Base-by-base conservation (phyloP, 306 rosid species). In the Lathyrus aphaca region DNA sequence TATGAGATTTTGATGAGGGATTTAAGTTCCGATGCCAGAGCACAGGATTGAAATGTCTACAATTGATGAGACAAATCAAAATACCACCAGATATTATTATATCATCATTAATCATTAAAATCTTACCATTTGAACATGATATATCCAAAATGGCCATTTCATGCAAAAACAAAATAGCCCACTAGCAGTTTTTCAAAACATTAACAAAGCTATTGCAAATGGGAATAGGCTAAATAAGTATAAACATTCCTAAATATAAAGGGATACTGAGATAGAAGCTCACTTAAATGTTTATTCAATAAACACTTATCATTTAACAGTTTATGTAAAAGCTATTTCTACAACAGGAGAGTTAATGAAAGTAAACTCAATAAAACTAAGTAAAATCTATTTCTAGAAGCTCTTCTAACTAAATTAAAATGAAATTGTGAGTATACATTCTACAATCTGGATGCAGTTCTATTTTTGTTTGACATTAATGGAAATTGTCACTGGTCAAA, bases 101-200 rank as follows among this genome's bases (percentile, higher is more conserved):
- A 62, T 57, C 5, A 62, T 57, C 5, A 53, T n/a, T 64, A 43
- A 62, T 57, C 5, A 53, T 30, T 64, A 32, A 63, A 70, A 64
- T 70, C 42, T 18, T 43, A 69, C 19, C 43, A 55, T 43, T 60
- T 61, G 13, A 69, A 42, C 59, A 50, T 49, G 40, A 29, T 29
- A 27, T 54, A 56, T 38, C 37, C 38, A 65, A 32, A 64, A 56
- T 16, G 15, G 14, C 17, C 45, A 35, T 8, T 8, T 65, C 7
- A 57, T 9, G 57, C 64, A 35, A 64, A 11, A 45, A 64, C n/a
- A 21, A 30, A 71, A 37, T 21, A 64, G 5, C n/a, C 12, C 55
- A 45, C 32, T 21, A 70, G 50, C 46, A 64, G 15, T 5, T 44
- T 11, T 12, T 49, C 32, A 62, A 38, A 67, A 12, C 56, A 5